These are phyloP conservation scores for Yarrowia alimentaria DNA, from an alignment of 805 yeast genomes.

Conservation along the genomic window DNA sequence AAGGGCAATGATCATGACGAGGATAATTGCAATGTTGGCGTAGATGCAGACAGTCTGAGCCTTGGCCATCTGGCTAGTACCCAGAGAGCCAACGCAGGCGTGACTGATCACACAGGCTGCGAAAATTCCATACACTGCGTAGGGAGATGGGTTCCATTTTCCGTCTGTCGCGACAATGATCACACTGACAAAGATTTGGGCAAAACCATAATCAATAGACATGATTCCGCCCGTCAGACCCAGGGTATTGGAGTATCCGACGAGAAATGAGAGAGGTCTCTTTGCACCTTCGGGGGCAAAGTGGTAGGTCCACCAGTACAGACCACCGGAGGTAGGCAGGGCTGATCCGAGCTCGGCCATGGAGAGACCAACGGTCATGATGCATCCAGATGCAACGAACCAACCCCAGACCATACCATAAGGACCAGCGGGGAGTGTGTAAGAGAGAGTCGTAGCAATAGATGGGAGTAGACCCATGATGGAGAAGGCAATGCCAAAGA, in stretches of 20 bases:
- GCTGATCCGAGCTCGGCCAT: constrained; percentile 68
- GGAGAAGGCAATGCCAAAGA: constrained; percentile 68
- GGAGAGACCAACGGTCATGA: constrained; percentile 55
- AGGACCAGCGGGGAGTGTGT: constrained; percentile 62
- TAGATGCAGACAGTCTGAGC: constrained; percentile 59
- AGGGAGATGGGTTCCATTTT: constrained; percentile 52
- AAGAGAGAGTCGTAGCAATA: constrained; percentile 54
- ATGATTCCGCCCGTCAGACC: constrained; percentile 67
- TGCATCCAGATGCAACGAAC: constrained; percentile 58
- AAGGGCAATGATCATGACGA: constrained; percentile 43
- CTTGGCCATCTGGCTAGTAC: constrained; percentile 56
- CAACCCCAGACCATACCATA: constrained; percentile 72
- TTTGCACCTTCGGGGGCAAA: constrained; percentile 57
- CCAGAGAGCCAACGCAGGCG: constrained; percentile 52
- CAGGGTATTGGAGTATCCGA: constrained; percentile 66
- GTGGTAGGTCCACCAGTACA: constrained; percentile 65
- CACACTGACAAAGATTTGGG: constrained; percentile 51
- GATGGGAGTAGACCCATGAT: constrained; percentile 67
- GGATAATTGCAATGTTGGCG: constrained; percentile 52
- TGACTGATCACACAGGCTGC: constrained; percentile 59
- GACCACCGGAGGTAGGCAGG: constrained; percentile 73
- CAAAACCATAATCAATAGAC: constrained; percentile 68
- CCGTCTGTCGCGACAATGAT: constrained; percentile 50
- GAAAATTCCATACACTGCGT: constrained; percentile 61
- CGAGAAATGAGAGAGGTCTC: constrained; percentile 56